Evolutionary conservation across 331 rosid species (phyloP), one percentile per base, ranked within the genome.

Genomic region (Rhamnella rubrinervis): DNA sequence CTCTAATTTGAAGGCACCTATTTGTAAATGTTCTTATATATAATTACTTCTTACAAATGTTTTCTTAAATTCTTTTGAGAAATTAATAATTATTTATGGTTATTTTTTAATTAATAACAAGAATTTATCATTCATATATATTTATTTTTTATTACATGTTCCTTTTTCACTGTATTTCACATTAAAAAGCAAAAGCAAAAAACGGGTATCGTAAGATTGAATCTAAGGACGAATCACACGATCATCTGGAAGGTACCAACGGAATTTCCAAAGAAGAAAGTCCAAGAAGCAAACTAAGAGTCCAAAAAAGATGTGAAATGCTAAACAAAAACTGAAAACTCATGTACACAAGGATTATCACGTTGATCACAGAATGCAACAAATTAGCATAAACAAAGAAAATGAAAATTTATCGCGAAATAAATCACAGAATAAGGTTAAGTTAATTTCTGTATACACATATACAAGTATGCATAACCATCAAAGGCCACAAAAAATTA

Each of bases 201-300:
- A 68, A 26, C 21, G 60, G 26, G 17, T 31, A 65, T 66, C n/a
- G 13, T 38, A 18, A 64, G 62, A 73, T 40, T 66, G 15, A 59
- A 78, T 70, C 46, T 69, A 9, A 44, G 0, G 59, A 11, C 35
- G 71, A 76, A 55, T 59, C 72, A 62, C 31, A 38, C 52, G 63
- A 75, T 65, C 59, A 75, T 65, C 61, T 37, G 11, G 44, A 71
- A 71, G 61, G 5, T 28, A 52, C 52, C 63, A 80, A 65, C 61
- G 70, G 78, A 64, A 78, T 56, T 73, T 38, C 47, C 31, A 57
- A 21, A 6, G 13, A 31, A 66, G 60, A 71, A 60, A 8, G 61
- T 28, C 25, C 19, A 73, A 59, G 6, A 20, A 46, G 15, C 11
- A 31, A 61, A 65, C 20, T 6, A 44, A 15, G 11, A 40, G 39